Conservation (phyloP, 2,329 filamentous ascomycete species). For the Nectriaceae sp. region DNA sequence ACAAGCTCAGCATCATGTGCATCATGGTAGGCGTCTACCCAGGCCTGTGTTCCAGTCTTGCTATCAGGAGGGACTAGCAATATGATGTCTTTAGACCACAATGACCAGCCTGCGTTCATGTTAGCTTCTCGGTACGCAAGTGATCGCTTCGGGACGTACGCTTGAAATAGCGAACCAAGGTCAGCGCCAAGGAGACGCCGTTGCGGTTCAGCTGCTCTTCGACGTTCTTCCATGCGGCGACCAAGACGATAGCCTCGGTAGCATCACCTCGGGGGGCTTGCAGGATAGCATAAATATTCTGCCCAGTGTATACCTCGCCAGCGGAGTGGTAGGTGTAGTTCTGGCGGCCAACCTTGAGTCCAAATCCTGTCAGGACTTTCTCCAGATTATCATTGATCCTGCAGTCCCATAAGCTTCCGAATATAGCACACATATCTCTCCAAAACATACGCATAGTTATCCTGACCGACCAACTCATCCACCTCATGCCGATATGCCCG, state of each 20-base stretch:
- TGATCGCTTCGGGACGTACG: conserved; percentile 44
- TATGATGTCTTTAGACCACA: conserved; percentile 99
- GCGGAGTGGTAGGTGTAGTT: conserved; percentile 83
- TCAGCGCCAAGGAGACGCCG: conserved; percentile 82
- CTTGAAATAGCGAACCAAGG: conserved; percentile 92
- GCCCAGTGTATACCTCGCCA: conserved; percentile 71
- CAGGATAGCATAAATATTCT: conserved; percentile 92
- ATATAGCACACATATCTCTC: neutral
- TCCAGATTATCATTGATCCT: conserved; percentile 72
- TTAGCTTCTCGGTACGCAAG: conserved; percentile 16
- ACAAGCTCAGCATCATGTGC: conserved; percentile 73
- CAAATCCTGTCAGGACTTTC: conserved; percentile 73
- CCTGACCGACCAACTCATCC: conserved; percentile 57
- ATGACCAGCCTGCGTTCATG: conserved; percentile 71
- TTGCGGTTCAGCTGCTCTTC: conserved; percentile 79
- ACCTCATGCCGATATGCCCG: conserved; percentile 87
- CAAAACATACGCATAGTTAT: conserved; percentile 52
- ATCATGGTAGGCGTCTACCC: conserved; percentile 97
- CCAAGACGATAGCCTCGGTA: conserved; percentile 92
- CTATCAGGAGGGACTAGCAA: conserved; percentile 88
- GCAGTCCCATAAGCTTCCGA: conserved; percentile 3
- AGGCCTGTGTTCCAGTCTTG: conserved; percentile 87
- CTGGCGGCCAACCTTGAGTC: conserved; percentile 85
- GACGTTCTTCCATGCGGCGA: conserved; percentile 86
- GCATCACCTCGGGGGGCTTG: conserved; percentile 94